Conservation (phyloP, 495 filamentous ascomycete genomes). For the Filosporella fistucella region DNA sequence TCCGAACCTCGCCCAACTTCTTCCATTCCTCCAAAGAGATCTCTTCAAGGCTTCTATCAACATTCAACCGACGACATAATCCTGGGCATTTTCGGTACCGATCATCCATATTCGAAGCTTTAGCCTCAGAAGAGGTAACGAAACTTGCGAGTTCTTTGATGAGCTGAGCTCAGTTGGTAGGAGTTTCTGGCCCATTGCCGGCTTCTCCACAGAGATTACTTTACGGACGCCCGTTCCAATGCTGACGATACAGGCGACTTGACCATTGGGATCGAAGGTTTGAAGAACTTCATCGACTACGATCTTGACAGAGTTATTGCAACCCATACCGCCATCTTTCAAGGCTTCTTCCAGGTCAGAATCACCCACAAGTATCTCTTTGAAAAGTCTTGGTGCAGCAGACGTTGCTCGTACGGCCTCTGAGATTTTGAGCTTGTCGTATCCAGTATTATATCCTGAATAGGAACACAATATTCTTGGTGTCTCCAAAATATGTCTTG, state of each 20-base stretch:
- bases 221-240: conserved; percentile 17
- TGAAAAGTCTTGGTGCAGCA: conserved; percentile 20
- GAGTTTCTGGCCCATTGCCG: conserved; percentile 7
- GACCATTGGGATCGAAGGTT: conserved; percentile 5
- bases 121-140: conserved; percentile 15
- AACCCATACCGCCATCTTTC: conserved; percentile 19
- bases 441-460: background rate
- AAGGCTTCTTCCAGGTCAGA: conserved; percentile 10
- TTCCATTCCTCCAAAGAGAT: conserved; percentile 14
- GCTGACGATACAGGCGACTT: conserved; percentile 16
- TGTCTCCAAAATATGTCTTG: conserved; percentile 3
- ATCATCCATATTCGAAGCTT: background rate
- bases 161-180: conserved; percentile 11
- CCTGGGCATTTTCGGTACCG: background rate
- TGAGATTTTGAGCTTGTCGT: conserved; percentile 14
- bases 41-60: conserved; percentile 1
- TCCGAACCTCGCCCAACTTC: conserved; percentile 6
- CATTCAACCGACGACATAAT: conserved; percentile 9
- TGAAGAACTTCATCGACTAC: conserved; percentile 17
- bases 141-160: conserved; percentile 12
- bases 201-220: conserved; percentile 1
- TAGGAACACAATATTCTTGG: conserved; percentile 17
- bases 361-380: conserved; percentile 12
- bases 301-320: conserved; percentile 18
- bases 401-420: conserved; percentile 19